Evolutionary conservation across 1,284 basidiomycete species (phyloP).

Genomic region (Apiotrichum sp.): DNA sequence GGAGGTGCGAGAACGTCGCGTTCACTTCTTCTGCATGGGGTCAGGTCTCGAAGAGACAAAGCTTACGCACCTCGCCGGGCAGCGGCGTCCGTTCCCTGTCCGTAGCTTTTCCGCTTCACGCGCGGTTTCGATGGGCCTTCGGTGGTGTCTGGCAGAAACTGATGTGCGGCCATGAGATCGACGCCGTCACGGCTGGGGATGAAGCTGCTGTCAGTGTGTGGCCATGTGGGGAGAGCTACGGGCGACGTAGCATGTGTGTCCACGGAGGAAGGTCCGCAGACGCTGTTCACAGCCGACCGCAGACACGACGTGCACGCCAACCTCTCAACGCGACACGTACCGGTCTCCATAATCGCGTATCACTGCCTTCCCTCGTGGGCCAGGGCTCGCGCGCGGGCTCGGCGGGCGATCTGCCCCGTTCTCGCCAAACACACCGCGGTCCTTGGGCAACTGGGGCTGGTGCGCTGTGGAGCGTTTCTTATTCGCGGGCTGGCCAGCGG

Average conservation of each 20-base stretch:
- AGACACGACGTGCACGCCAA: too few species aligned
- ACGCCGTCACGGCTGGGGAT: constrained; percentile 52
- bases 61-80: constrained; percentile 43
- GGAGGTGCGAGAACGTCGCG: constrained; percentile 51
- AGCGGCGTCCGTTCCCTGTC: constrained; percentile 44
- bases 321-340: constrained; percentile 22
- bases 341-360: constrained; percentile 45
- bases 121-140: constrained; percentile 26
- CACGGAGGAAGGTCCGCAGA: too few species aligned
- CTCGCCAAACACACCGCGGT: constrained; percentile 37
- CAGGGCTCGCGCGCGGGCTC: constrained; percentile 25
- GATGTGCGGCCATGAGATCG: constrained; percentile 51
- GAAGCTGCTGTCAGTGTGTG: constrained; percentile 43
- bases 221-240: background rate
- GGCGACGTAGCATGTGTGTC: too few species aligned
- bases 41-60: background rate
- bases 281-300: too few species aligned
- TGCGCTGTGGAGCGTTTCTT: background rate
- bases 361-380: constrained; percentile 30
- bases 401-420: background rate
- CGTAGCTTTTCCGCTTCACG: constrained; percentile 30
- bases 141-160: constrained; percentile 47
- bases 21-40: constrained; percentile 50
- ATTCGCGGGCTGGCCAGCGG: constrained; percentile 7
- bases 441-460: background rate